Percentiles rank a stretch among this genome's conserved stretches.
Evolutionary conservation across 139 green algal genomes (phyloP).

Genomic region (Chlamydomonas eustigma): DNA sequence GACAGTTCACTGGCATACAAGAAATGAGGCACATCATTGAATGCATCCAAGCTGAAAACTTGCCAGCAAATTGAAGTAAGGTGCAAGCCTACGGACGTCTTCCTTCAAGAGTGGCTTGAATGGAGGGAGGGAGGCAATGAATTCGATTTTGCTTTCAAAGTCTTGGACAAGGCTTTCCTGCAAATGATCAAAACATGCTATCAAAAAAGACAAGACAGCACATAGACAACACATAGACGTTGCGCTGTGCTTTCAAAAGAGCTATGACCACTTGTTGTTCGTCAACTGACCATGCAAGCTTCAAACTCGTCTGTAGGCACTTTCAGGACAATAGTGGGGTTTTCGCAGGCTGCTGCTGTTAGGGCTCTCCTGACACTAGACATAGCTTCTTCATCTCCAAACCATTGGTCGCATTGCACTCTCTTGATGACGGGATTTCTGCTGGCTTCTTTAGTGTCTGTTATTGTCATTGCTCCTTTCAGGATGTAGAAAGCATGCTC

Average conservation of each 20-base stretch:
- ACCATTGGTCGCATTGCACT: background rate
- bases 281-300: background rate
- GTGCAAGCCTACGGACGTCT: background rate
- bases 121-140: background rate
- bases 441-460: background rate
- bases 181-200: too few species aligned
- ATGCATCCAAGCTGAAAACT: background rate
- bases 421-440: background rate
- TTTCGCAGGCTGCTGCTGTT: background rate
- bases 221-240: too few species aligned
- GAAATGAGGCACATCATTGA: background rate
- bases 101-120: background rate
- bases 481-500: background rate
- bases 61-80: background rate
- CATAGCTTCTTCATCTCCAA: background rate
- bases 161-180: background rate
- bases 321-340: background rate
- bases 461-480: background rate
- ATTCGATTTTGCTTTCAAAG: background rate
- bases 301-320: background rate
- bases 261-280: too few species aligned
- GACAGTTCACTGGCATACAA: too few species aligned
- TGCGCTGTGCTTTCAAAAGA: too few species aligned
- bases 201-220: too few species aligned
- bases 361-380: background rate